Base-by-base conservation (phyloP, 1,284 basidiomycete genomes). In the Cerrena zonata region DNA sequence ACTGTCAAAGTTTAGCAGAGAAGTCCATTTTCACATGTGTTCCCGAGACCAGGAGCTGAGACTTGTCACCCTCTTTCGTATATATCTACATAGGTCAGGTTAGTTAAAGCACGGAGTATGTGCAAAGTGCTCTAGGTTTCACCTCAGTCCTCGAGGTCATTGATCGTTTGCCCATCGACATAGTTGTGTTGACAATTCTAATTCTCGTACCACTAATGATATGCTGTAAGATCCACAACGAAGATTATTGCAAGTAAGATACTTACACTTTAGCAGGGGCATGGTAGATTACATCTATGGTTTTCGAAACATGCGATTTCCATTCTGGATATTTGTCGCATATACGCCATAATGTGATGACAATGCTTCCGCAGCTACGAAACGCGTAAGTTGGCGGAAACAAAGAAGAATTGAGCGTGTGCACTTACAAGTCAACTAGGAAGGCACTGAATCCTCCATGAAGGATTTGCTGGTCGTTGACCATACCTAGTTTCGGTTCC, bases 391-490 rank as follows among this genome's bases (percentile, higher is more conserved):
- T 15, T 7, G 7, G 15, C 15, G 7, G 15, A 7, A 7, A 7
- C 15, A 34, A 15, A 34, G 15, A 15, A 15, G 30, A 34, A 15
- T 7, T 15, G n/a, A 21, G 46, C n/a, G 4, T 19, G 38, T 7
- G 12, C 13, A 63, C 75, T 40, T 52, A 78, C 79, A 74, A 48
- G 55, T 81, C 80, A 36, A 81, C 67, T 1, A 82, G 62, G 56
- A 71, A 74, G 3, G 73, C 71, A 45, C 69, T 67, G 56, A 79
- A 81, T 24, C 73, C 79, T 15, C 80, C 78, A 42, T 82, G 79
- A 36, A 80, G 58, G 23, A 58, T 73, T 15, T 68, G 72, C 2
- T 49, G 58, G 0, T 68, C 61, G 50, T 81, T 79, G 18, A 77
- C 46, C 76, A 81, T 79, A 22, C 25, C 44, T 34, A 25, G 7